Percentiles rank a stretch among this genome's conserved stretches.
Evolutionary conservation across 495 filamentous ascomycete genomes (phyloP).

Genomic region (Parmelia sp.): DNA sequence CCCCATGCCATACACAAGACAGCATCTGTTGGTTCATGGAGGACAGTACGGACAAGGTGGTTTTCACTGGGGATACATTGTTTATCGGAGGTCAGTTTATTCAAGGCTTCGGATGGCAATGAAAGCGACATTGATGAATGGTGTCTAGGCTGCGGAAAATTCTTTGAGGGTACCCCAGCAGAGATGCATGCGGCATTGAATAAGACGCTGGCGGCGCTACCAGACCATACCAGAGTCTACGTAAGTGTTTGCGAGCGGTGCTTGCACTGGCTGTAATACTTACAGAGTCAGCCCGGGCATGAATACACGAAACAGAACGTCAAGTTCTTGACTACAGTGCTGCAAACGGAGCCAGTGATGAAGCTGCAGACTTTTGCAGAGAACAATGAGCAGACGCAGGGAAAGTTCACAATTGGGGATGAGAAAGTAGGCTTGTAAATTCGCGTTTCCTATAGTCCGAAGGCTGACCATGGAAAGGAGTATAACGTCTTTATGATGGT

Average conservation of each 20-base stretch:
- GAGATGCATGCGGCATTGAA: conserved; percentile 95
- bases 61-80: conserved; percentile 94
- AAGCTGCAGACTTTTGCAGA: conserved; percentile 71
- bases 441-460: background rate
- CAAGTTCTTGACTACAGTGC: conserved; percentile 70
- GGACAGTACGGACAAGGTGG: conserved; percentile 70
- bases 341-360: conserved; percentile 62
- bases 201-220: conserved; percentile 68
- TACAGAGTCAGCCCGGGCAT: conserved; percentile 65
- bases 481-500: conserved; percentile 98
- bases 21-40: conserved; percentile 90
- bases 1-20: conserved; percentile 96
- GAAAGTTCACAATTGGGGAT: conserved; percentile 93
- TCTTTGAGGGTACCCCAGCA: conserved; percentile 85
- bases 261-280: background rate
- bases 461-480: conserved; percentile 44
- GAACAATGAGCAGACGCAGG: conserved; percentile 79
- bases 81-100: conserved; percentile 73
- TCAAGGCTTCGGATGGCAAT: background rate
- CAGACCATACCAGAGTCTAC: conserved; percentile 90
- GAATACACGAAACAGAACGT: conserved; percentile 95
- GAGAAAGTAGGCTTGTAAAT: conserved; percentile 64
- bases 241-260: conserved; percentile 42
- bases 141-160: conserved; percentile 76
- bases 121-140: conserved; percentile 2